A percentile compares a stretch with the other conserved stretches of the same genome.
Evolutionary conservation across 345 rosid species (phyloP).

Genomic region (Syzygium jambos): DNA sequence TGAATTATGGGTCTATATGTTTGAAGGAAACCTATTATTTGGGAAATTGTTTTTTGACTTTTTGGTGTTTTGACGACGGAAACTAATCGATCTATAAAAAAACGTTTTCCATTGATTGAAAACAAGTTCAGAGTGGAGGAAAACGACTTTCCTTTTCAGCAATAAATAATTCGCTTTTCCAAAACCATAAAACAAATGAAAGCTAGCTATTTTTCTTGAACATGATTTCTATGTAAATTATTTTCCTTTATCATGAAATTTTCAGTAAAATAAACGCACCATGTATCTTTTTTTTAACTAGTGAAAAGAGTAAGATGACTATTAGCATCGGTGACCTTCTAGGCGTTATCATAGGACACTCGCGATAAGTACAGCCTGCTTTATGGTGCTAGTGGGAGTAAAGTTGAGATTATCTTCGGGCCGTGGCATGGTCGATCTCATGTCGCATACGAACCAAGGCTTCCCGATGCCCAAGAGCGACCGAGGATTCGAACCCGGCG

Average conservation of each 20-base stretch:
- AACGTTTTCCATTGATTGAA: neutral
- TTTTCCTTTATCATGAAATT: neutral
- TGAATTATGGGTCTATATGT: neutral
- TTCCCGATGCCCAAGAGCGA: neutral
- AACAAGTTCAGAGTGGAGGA: neutral
- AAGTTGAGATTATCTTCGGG: accelerated
- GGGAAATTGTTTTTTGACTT: neutral
- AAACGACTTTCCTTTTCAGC: accelerated
- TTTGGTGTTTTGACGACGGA: neutral
- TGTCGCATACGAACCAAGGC: accelerated
- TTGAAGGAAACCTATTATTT: neutral
- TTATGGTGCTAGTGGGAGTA: neutral
- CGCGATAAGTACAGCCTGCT: accelerated
- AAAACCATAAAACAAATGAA: neutral
- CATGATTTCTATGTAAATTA: neutral
- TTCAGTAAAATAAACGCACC: neutral
- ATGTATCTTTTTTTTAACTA: neutral
- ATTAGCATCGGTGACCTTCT: accelerated
- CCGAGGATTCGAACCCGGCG: too few relatives aligned
- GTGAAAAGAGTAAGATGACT: neutral
- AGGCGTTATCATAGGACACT: accelerated
- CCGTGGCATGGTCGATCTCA: accelerated
- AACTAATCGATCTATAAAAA: neutral
- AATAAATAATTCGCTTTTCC: neutral
- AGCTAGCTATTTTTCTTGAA: neutral